Conservation (phyloP, 345 rosid genomes). For the Eucalyptus fibrosa region DNA sequence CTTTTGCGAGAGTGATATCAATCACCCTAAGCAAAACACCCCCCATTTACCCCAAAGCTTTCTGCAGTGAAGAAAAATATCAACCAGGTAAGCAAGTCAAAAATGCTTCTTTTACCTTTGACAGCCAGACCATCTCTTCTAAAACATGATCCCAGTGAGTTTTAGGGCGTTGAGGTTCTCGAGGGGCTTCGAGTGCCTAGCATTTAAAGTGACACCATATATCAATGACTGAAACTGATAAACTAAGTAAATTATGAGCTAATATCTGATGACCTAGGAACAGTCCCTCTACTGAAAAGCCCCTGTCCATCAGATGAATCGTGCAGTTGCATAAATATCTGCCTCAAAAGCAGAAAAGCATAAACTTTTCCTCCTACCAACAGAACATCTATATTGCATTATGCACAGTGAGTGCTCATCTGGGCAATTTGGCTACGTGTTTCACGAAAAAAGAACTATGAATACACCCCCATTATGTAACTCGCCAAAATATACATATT, state of each 20-base stretch:
- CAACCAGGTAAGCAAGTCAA: not conserved
- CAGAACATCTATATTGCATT: not conserved
- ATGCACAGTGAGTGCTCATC: not conserved
- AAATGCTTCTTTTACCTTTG: constrained; percentile 53
- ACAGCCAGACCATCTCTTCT: constrained; percentile 97
- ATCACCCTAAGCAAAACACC: not conserved
- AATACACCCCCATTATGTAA: not conserved
- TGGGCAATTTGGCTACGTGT: not conserved
- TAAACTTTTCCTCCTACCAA: not conserved
- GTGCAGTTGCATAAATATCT: not conserved
- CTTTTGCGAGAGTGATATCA: not conserved
- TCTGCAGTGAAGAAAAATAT: not conserved
- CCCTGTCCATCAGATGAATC: not conserved
- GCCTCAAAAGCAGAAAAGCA: not conserved
- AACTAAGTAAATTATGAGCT: not conserved
- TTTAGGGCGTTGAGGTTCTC: constrained; percentile 88
- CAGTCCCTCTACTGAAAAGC: not conserved
- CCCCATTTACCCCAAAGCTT: not conserved
- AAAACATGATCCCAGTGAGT: constrained; percentile 99
- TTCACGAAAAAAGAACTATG: not conserved
- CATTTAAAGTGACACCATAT: not conserved
- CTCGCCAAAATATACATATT: not conserved
- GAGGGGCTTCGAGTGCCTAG: constrained; percentile 91
- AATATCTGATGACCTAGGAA: not conserved
- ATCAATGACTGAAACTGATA: not conserved